phyloP scores from a whole-genome alignment of 352 stramenopile genomes.

The Globisporangium takayamanum region DNA sequence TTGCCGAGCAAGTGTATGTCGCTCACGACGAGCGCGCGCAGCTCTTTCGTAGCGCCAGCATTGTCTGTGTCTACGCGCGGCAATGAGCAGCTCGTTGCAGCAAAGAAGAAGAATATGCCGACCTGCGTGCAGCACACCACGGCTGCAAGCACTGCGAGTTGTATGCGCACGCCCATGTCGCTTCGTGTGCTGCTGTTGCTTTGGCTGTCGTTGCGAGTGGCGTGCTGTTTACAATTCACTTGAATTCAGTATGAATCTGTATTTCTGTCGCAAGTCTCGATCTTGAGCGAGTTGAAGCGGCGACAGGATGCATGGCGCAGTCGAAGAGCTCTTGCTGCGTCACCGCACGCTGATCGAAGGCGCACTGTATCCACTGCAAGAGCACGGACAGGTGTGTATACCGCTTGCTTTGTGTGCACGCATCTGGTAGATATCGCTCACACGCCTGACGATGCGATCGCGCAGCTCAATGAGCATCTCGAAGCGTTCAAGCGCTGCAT shows the following conservation, averaged over 20 bases:
- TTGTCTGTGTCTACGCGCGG: neutral
- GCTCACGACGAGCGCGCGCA: slow-evolving; percentile 53
- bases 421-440: neutral
- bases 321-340: slow-evolving; percentile 44
- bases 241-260: neutral
- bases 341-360: slow-evolving; percentile 34
- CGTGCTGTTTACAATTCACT: neutral
- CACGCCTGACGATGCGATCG: neutral
- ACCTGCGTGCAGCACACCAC: slow-evolving; percentile 35
- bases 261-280: neutral
- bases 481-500: slow-evolving; percentile 27
- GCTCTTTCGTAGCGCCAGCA: neutral
- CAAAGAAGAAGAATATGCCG: slow-evolving; percentile 58
- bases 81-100: slow-evolving; percentile 22
- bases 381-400: slow-evolving; percentile 24
- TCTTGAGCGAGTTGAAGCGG: too few relatives aligned
- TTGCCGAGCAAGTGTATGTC: slow-evolving; percentile 76
- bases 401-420: neutral
- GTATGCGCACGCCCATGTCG: slow-evolving; percentile 9
- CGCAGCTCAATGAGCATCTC: slow-evolving; percentile 25
- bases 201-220: too few relatives aligned
- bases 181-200: neutral
- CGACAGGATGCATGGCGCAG: slow-evolving; percentile 8
- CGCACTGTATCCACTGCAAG: slow-evolving; percentile 24
- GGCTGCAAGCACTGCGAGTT: slow-evolving; percentile 18